Evolutionary conservation across 495 filamentous ascomycete species (phyloP), one percentile per base, ranked within the genome.

Genomic region (Neurospora sp.): DNA sequence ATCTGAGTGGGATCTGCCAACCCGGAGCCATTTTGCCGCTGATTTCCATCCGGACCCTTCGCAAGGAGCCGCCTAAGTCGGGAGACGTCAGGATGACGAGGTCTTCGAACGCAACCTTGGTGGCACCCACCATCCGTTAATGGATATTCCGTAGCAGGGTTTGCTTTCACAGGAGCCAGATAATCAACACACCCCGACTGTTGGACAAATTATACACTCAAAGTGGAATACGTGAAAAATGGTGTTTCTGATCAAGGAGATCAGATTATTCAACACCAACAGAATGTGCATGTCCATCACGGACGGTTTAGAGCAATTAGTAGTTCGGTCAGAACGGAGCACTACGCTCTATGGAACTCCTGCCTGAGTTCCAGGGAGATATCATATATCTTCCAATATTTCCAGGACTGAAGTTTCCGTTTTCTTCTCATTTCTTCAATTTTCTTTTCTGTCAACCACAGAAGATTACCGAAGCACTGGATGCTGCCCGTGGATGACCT

Each of bases 1-100:
- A 27, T 35, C 71, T 0, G 40, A 73, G 7, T 79, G 78, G 76
- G 78, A 78, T 53, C 18, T 70, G 14, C 40, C n/a, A 9, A 78
- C 77, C 8, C 69, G 22, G 45, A 41, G 40, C 20, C 70, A 72
- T 35, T 79, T 77, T n/a, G 12, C 31, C 6, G n/a, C 9, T 10
- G n/a, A 69, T n/a, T 7, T 12, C n/a, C 35, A 12, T 40, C 72
- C 38, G 20, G 41, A 61, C 10, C 68, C 59, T 45, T 65, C 18
- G 12, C 38, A 40, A 40, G 71, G 39, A 27, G 16, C 69, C 9
- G 31, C 69, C 16, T 45, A 70, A 18, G 42, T 35, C 59, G 40
- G 70, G 71, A 71, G 9, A 45, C 44, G 22, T 38, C 45, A 53
- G 45, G 45, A 53, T 53, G 45, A 53, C 45, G 9, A 27, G 20